Evolutionary conservation across 2,329 filamentous ascomycete genomes (phyloP).

Genomic region (Akanthomyces uredinophilus): DNA sequence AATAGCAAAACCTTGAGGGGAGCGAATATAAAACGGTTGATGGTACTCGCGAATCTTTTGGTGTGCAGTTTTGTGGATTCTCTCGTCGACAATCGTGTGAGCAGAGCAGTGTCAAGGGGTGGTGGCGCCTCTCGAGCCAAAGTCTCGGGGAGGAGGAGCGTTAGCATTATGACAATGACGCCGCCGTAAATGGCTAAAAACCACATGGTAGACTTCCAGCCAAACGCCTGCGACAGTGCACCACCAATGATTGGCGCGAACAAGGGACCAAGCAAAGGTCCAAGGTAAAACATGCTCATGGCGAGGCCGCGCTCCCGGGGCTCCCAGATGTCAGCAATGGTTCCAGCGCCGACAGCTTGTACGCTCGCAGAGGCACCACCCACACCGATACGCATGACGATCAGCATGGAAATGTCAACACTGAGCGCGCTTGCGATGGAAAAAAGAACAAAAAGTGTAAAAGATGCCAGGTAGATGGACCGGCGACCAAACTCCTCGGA

Average conservation of each 20-base stretch:
- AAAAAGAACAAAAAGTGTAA: slow-evolving; percentile 61
- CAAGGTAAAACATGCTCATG: slow-evolving; percentile 73
- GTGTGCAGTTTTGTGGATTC: slow-evolving; percentile 3
- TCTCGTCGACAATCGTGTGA: background rate
- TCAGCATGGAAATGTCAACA: slow-evolving; percentile 63
- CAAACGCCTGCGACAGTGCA: slow-evolving; percentile 55
- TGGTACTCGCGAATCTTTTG: slow-evolving; percentile 39
- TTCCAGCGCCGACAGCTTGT: slow-evolving; percentile 4
- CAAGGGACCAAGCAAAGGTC: slow-evolving; percentile 64
- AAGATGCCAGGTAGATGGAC: slow-evolving; percentile 66
- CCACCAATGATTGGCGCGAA: slow-evolving; percentile 70
- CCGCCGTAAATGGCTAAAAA: slow-evolving; percentile 64
- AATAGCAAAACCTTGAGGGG: slow-evolving; percentile 66
- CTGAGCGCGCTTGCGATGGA: slow-evolving; percentile 60
- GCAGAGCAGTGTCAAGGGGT: background rate
- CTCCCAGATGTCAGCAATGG: slow-evolving; percentile 53
- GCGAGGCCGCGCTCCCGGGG: slow-evolving; percentile 60
- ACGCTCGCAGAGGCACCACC: slow-evolving; percentile 65
- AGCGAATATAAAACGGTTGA: slow-evolving; percentile 63
- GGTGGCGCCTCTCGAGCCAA: slow-evolving; percentile 28
- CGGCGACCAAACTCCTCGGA: slow-evolving; percentile 64
- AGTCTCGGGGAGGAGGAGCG: slow-evolving; percentile 58
- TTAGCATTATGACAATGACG: slow-evolving; percentile 43
- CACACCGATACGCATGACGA: slow-evolving; percentile 63
- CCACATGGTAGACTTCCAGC: slow-evolving; percentile 70